phyloP scores from a whole-genome alignment of 805 yeast genomes.

The Lipomyces mesembrius region DNA sequence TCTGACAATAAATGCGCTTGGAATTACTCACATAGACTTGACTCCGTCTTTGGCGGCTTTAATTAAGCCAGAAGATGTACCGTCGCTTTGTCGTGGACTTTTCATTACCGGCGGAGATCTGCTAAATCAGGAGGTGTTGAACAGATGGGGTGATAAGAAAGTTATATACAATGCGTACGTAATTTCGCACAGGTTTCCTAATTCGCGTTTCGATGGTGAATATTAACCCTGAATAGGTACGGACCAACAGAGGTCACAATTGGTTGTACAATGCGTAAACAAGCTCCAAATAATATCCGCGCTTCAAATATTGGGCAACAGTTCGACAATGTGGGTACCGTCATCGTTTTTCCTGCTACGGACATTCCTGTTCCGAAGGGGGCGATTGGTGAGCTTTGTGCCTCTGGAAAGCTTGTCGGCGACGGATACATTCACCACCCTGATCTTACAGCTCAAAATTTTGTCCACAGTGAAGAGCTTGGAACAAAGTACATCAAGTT shows the following conservation, averaged over 20 bases:
- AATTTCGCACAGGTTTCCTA: not conserved
- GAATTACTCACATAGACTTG: conserved; percentile 39
- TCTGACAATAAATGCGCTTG: conserved; percentile 25
- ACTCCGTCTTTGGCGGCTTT: conserved; percentile 68
- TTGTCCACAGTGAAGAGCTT: conserved; percentile 16
- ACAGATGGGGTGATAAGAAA: conserved; percentile 39
- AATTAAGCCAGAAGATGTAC: conserved; percentile 68
- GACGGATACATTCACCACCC: conserved; percentile 40
- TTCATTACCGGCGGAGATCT: conserved; percentile 43
- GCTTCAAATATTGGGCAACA: conserved; percentile 40
- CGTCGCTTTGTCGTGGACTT: conserved; percentile 36
- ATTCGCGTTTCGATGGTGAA: not conserved
- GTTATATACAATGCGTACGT: conserved; percentile 39
- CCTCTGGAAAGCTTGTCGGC: conserved; percentile 43
- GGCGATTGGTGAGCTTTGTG: conserved; percentile 43
- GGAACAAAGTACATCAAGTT: conserved; percentile 20
- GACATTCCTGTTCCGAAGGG: conserved; percentile 38
- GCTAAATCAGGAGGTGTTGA: conserved; percentile 38
- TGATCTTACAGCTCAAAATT: conserved; percentile 37
- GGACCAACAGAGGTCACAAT: conserved; percentile 43
- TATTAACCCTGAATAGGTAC: conserved; percentile 17
- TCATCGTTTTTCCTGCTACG: conserved; percentile 29
- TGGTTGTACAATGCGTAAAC: conserved; percentile 38
- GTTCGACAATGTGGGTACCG: conserved; percentile 39
- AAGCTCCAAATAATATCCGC: conserved; percentile 34